These are phyloP conservation scores for Posidonia oceanica DNA, from an alignment of 116 monocot genomes.

Conservation along the genomic window DNA sequence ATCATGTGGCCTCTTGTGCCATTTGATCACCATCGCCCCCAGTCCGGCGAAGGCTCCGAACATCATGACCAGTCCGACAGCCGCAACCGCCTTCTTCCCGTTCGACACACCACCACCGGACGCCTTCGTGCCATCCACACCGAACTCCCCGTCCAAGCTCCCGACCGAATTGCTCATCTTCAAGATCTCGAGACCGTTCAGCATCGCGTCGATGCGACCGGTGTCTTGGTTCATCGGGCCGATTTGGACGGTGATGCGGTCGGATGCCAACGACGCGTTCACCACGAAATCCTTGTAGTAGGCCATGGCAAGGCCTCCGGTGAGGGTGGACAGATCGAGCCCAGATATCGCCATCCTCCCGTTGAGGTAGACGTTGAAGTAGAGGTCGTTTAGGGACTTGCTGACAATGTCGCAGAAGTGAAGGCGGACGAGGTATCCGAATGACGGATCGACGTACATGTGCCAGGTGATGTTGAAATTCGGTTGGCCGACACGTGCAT, in stretches of 20 bases:
- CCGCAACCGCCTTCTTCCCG: conserved; percentile 25
- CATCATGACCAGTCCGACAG: conserved; percentile 60
- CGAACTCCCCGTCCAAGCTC: conserved; percentile 76
- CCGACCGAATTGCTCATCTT: conserved; percentile 84
- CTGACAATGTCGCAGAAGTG: conserved; percentile 90
- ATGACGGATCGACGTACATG: conserved; percentile 54
- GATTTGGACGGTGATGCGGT: conserved; percentile 4
- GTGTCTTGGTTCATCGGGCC: conserved; percentile 26
- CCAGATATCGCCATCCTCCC: conserved; percentile 24
- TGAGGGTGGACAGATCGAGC: conserved; percentile 8
- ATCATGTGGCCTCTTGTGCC: conserved; percentile 74
- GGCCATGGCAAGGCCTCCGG: neutral
- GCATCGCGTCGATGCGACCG: conserved; percentile 36
- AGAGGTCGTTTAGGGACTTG: conserved; percentile 67
- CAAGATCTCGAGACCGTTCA: conserved; percentile 68
- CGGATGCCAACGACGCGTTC: conserved; percentile 4
- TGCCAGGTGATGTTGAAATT: conserved; percentile 78
- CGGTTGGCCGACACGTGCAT: conserved; percentile 18
- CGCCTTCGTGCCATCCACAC: conserved; percentile 40
- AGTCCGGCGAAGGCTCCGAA: conserved; percentile 75
- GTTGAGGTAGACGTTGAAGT: conserved; percentile 91
- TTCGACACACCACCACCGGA: neutral
- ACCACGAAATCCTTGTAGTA: conserved; percentile 24
- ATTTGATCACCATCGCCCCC: conserved; percentile 61
- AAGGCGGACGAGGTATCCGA: conserved; percentile 61